A percentile compares a stretch with the other conserved stretches of the same genome.
Conservation (phyloP, 306 rosid genomes). For the Castanospermum australe region DNA sequence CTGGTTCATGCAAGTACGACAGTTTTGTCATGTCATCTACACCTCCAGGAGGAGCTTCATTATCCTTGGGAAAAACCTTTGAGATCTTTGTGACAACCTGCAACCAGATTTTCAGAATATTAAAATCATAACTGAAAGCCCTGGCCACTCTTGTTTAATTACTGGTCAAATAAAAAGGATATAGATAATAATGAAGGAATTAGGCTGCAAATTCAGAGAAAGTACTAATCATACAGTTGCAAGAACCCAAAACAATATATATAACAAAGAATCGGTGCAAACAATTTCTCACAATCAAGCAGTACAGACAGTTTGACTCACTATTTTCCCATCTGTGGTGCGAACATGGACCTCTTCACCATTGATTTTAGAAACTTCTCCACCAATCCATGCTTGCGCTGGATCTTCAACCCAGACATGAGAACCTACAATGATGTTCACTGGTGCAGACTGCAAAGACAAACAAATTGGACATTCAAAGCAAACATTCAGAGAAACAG, state of each 20-base stretch:
- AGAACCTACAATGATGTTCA: constrained; percentile 93
- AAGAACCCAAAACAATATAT: constrained; percentile 18
- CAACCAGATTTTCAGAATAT: constrained; percentile 36
- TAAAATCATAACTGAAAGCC: constrained; percentile 15
- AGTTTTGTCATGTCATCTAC: constrained; percentile 99
- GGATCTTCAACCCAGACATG: constrained; percentile 99
- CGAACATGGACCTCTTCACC: constrained; percentile 79
- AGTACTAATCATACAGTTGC: background rate
- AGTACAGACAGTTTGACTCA: constrained; percentile 47
- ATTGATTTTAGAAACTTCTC: constrained; percentile 82
- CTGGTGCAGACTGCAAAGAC: constrained; percentile 85
- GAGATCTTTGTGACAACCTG: constrained; percentile 83
- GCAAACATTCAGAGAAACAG: constrained; percentile 18
- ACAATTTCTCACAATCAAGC: constrained; percentile 5
- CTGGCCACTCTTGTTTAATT: background rate
- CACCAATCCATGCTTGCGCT: constrained; percentile 85
- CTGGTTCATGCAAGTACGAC: constrained; percentile 99
- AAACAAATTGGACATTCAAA: constrained; percentile 25
- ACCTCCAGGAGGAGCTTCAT: constrained; percentile 98
- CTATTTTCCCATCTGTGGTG: constrained; percentile 68
- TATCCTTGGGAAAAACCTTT: constrained; percentile 92
- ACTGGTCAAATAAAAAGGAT: background rate
- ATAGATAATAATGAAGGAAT: background rate
- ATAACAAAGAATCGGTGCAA: constrained; percentile 13
- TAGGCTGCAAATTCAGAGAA: background rate